Percentiles rank a stretch among this genome's conserved stretches.
Evolutionary conservation across 331 rosid species (phyloP).

Genomic region (Pyracantha coccinea): DNA sequence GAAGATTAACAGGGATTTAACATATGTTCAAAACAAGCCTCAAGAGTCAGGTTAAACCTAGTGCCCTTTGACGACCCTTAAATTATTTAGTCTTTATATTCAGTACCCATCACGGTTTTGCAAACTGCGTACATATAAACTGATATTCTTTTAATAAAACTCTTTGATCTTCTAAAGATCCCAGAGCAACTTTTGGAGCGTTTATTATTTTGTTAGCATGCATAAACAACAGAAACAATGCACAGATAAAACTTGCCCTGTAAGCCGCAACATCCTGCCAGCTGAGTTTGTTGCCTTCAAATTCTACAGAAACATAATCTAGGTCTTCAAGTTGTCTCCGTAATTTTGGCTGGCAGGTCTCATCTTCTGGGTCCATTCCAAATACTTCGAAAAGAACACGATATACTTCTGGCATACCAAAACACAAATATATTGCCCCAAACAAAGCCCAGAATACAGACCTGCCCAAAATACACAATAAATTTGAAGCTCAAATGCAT

Average conservation of each 20-base stretch:
- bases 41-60: not conserved
- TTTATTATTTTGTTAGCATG: not conserved
- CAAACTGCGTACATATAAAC: not conserved
- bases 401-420: constrained; percentile 91
- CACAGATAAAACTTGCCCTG: constrained; percentile 42
- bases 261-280: constrained; percentile 91
- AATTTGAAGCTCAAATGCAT: constrained; percentile 12
- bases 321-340: constrained; percentile 95
- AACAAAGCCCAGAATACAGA: constrained; percentile 95
- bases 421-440: constrained; percentile 95
- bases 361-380: constrained; percentile 93
- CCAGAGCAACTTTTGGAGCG: not conserved
- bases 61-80: not conserved
- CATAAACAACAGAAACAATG: not conserved
- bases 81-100: not conserved
- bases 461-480: constrained; percentile 39
- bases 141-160: not conserved
- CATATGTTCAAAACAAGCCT: not conserved
- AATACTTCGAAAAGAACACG: constrained; percentile 97
- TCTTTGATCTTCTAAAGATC: not conserved
- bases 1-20: constrained; percentile 1
- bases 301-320: constrained; percentile 83
- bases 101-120: constrained; percentile 3
- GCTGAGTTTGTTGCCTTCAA: constrained; percentile 68
- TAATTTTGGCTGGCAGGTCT: constrained; percentile 73